Evolutionary conservation across 352 stramenopile species (phyloP), one percentile per base, ranked within the genome.

Genomic region (Globisporangium acanthophoron): DNA sequence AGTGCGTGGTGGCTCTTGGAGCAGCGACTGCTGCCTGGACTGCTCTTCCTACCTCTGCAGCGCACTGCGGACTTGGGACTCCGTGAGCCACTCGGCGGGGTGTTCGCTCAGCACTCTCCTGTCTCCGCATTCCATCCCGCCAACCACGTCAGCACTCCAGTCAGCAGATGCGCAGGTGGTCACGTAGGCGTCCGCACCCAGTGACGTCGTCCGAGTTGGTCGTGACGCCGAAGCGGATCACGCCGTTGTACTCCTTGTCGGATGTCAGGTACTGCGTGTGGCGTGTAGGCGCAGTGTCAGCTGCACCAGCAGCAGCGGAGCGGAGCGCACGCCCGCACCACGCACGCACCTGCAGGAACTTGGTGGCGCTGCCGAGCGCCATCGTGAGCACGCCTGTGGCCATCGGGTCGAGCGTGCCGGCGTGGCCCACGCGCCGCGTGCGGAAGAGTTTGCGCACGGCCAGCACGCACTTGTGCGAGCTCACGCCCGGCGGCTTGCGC

Each of bases 331-430:
- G 11, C 7, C 13, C 29, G 35, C 27, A 20, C 45, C 31, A 24
- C 29, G 33, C 27, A 20, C 45, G 8, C 20, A 86, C 78, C 70
- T 85, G 79, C 40, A 96, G 68, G 72, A 94, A 92, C 58, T 80
- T 89, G 56, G 87, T 96, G 21, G 87, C 87, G 37, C 78, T 70
- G 41, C 85, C 85, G 29, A 96, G 62, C 24, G 85, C 87, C 68
- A 94, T 69, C 27, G 83, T 83, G 44, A 96, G 70, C 53, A 96
- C 87, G 24, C 87, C 87, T 35, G 85, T 94, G 20, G 87, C 87
- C 83, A 96, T 94, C 12, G 87, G 87, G 64, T 96, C 87, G n/a
- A 96, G 69, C 56, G 87, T 96, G 35, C 87, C 87, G 44, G 74
- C 83, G 54, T 96, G 87, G 43, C 87, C 87, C 12, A 96, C 74